A percentile compares a stretch with the other conserved stretches of the same genome.
phyloP scores from a whole-genome alignment of 2,329 filamentous ascomycete species.

The Fusarium solani-melongenae region DNA sequence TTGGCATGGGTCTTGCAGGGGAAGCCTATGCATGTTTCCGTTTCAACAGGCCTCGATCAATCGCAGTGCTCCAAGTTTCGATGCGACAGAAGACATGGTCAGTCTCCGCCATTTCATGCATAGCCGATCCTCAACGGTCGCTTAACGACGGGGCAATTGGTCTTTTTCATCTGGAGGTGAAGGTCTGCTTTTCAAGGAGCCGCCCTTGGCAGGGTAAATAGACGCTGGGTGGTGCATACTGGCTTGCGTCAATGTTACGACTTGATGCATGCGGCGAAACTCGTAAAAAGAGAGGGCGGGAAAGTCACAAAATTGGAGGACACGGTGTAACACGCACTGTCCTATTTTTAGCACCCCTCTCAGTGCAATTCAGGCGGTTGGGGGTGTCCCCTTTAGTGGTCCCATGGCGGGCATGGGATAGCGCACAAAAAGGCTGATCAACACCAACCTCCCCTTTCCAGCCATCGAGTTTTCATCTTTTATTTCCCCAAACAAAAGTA shows the following conservation, averaged over 20 bases:
- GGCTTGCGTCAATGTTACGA: constrained; percentile 1
- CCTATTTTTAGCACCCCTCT: constrained; percentile 1
- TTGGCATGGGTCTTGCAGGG: neutral
- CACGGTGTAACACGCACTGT: constrained; percentile 14
- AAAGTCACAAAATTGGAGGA: neutral
- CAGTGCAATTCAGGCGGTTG: constrained; percentile 3
- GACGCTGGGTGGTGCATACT: neutral
- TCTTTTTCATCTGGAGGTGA: neutral
- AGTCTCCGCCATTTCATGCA: neutral
- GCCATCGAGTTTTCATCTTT: constrained; percentile 24
- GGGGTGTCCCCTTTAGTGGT: neutral
- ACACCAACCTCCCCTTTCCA: constrained; percentile 36
- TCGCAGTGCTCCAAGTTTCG: neutral
- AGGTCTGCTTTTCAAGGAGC: no score
- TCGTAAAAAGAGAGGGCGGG: neutral
- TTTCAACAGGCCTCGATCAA: neutral
- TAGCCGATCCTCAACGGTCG: neutral
- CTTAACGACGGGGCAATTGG: neutral
- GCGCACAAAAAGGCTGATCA: constrained; percentile 1
- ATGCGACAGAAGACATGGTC: neutral
- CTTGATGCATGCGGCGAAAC: constrained; percentile 3
- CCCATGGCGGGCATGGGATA: neutral
- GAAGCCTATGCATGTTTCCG: neutral
- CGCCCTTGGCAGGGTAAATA: neutral
- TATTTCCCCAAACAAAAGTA: constrained; percentile 25